Evolutionary conservation across 2,329 filamentous ascomycete genomes (phyloP).

Genomic region (Camillea tinctor): DNA sequence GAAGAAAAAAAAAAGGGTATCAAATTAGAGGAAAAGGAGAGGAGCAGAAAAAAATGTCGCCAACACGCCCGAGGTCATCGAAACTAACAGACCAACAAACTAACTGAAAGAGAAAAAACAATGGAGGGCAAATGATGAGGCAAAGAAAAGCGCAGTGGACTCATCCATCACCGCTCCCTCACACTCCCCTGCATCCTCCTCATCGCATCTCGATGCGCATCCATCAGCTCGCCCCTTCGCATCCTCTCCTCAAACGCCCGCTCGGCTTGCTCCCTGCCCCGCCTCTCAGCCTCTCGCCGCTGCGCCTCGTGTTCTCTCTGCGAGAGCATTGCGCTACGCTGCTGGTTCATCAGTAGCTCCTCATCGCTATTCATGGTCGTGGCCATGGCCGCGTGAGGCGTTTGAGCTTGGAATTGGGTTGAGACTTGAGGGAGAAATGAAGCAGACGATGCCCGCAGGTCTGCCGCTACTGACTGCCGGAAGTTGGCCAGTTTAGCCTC

Average conservation of each 20-base stretch:
- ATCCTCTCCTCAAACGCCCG: conserved; percentile 71
- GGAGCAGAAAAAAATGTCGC: conserved; percentile 1
- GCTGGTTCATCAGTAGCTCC: conserved; percentile 51
- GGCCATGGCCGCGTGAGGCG: conserved; percentile 14
- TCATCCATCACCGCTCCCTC: conserved; percentile 29
- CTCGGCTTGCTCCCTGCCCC: conserved; percentile 58
- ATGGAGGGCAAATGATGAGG: background rate
- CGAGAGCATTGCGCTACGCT: conserved; percentile 55
- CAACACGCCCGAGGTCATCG: no score
- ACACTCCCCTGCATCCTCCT: conserved; percentile 67
- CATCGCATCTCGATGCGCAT: conserved; percentile 76
- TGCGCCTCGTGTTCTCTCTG: conserved; percentile 64
- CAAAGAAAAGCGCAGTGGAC: background rate
- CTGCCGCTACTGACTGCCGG: conserved; percentile 63
- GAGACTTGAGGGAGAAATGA: conserved; percentile 8
- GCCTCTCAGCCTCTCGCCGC: conserved; percentile 56
- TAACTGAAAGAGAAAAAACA: background rate
- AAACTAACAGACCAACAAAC: background rate
- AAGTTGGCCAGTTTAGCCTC: conserved; percentile 65
- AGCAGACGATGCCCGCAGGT: conserved; percentile 45
- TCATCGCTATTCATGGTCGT: conserved; percentile 35
- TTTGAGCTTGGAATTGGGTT: no score
- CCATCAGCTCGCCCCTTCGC: conserved; percentile 71
- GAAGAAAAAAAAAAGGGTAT: conserved; percentile 20
- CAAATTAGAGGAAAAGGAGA: conserved; percentile 12